phyloP scores from a whole-genome alignment of 2,329 filamentous ascomycete species.

The Berkeleyomyces basicola region DNA sequence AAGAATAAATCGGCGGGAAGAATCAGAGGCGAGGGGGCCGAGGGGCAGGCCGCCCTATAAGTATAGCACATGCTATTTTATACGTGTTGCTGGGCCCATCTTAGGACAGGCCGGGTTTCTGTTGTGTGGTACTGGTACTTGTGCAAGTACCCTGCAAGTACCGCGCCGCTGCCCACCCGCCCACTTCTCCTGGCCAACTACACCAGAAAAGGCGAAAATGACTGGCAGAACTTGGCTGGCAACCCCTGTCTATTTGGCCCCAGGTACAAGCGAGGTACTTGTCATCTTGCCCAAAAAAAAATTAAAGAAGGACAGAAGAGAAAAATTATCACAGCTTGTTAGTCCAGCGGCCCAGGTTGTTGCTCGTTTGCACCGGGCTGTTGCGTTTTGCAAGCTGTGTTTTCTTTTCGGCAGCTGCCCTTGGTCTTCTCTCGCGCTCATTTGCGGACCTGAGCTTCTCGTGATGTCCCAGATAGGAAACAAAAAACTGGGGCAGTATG shows the following conservation, averaged over 20 bases:
- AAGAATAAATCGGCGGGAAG: conserved; percentile 12
- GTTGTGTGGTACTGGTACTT: background rate
- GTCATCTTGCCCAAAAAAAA: conserved; percentile 6
- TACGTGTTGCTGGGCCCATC: conserved; percentile 21
- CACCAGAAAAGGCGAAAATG: conserved; percentile 3
- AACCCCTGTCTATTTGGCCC: conserved; percentile 7
- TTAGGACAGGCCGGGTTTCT: background rate
- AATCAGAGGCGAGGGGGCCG: conserved; percentile 17
- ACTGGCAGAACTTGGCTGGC: background rate
- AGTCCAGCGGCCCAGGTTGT: background rate
- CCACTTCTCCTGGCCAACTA: background rate
- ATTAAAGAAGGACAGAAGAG: background rate
- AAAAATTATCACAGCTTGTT: background rate
- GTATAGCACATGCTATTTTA: conserved; percentile 29
- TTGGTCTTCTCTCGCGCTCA: background rate
- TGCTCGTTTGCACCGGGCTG: background rate
- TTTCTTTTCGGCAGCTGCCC: too few species aligned
- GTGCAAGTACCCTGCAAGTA: conserved; percentile 6
- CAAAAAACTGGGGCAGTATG: conserved; percentile 2
- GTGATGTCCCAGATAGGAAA: conserved; percentile 7
- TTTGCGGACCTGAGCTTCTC: background rate
- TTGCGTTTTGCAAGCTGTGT: too few species aligned
- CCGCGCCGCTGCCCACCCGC: background rate
- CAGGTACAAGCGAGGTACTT: conserved; percentile 14
- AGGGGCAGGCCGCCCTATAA: conserved; percentile 30